Conservation (phyloP, 2,329 filamentous ascomycete species). For the Falciphora oryzae region DNA sequence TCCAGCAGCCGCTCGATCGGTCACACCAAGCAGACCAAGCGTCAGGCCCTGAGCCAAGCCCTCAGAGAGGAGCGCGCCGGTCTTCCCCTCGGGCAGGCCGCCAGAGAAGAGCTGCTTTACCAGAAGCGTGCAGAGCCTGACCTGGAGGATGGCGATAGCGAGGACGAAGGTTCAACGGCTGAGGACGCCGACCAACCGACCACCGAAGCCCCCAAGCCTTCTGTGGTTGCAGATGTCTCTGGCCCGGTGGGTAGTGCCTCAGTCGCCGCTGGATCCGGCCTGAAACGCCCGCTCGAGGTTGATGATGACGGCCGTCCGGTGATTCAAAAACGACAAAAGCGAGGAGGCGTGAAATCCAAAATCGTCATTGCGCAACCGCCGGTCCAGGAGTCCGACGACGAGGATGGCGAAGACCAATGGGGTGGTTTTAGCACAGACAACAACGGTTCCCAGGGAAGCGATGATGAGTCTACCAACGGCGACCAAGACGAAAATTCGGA, state of each 20-base stretch:
- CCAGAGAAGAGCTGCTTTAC: constrained; percentile 7
- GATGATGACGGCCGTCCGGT: constrained; percentile 76
- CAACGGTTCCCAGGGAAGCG: constrained; percentile 19
- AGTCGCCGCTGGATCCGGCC: constrained; percentile 58
- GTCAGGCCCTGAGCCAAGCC: constrained; percentile 58
- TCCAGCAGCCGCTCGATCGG: constrained; percentile 74
- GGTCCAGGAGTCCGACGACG: constrained; percentile 36
- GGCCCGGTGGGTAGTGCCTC: background rate
- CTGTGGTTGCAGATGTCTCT: background rate
- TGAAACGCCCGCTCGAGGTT: constrained; percentile 80
- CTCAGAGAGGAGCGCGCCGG: constrained; percentile 36
- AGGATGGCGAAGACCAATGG: constrained; percentile 48
- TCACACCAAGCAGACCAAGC: constrained; percentile 64
- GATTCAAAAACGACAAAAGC: constrained; percentile 74
- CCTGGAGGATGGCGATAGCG: background rate
- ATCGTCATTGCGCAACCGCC: constrained; percentile 28
- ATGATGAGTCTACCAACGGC: constrained; percentile 18
- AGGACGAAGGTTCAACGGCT: constrained; percentile 7
- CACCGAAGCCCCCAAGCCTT: constrained; percentile 3
- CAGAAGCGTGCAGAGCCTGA: background rate
- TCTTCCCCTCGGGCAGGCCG: background rate
- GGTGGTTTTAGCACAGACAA: constrained; percentile 51
- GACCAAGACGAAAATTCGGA: constrained; percentile 25
- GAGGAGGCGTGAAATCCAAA: constrained; percentile 55
- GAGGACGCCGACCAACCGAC: background rate